A percentile compares a stretch with the other conserved stretches of the same genome.
Conservation (phyloP, 75 land plant species). For the Picea glauca region DNA sequence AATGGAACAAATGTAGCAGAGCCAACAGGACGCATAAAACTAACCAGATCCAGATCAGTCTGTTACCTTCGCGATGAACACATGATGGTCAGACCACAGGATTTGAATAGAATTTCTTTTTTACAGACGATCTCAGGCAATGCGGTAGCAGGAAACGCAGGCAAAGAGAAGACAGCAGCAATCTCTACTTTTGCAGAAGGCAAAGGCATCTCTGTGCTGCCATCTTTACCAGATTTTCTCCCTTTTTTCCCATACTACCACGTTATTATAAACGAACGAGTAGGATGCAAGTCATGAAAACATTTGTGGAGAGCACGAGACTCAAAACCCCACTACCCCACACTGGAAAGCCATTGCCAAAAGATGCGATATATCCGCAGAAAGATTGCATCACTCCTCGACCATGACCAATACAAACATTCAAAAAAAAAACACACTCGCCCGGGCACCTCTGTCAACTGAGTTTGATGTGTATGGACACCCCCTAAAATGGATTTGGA, state of each 20-base stretch:
- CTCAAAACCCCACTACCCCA: constrained; percentile 10
- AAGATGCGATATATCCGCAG: neutral
- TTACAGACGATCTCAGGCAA: neutral
- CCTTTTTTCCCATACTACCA: neutral
- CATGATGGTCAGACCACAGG: neutral
- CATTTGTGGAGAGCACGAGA: constrained; percentile 7
- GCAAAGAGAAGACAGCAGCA: constrained; percentile 2
- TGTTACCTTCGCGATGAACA: constrained; percentile 5
- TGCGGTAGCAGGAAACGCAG: neutral
- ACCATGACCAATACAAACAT: too few species aligned
- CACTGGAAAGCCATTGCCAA: constrained; percentile 1
- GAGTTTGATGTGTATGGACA: neutral
- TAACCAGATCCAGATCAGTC: constrained; percentile 5
- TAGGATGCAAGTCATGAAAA: constrained; percentile 4
- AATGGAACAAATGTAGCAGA: neutral
- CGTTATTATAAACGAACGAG: neutral
- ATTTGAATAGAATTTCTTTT: constrained; percentile 1
- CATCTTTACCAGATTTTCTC: neutral
- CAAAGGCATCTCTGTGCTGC: constrained; percentile 11
- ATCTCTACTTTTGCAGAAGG: constrained; percentile 10
- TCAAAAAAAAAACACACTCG: neutral
- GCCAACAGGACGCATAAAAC: neutral
- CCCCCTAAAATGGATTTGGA: neutral
- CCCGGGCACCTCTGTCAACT: neutral
- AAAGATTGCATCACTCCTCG: neutral